phyloP scores from a whole-genome alignment of 2,329 filamentous ascomycete genomes.

The Diaporthe humulicola region DNA sequence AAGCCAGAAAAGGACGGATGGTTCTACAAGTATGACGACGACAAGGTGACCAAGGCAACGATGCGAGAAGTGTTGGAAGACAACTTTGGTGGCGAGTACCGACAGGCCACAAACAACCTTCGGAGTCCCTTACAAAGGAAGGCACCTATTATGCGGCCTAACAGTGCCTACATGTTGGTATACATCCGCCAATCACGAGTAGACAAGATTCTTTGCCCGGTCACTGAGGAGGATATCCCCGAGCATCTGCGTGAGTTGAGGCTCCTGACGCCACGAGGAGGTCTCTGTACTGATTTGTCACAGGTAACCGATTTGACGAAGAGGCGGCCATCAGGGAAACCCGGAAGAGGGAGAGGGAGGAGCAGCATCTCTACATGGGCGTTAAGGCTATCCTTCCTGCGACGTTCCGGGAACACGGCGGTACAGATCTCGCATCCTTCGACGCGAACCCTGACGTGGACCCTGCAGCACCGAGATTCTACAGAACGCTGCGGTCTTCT shows the following conservation, averaged over 20 bases:
- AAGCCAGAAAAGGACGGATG: slow-evolving; percentile 93
- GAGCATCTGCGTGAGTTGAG: slow-evolving; percentile 77
- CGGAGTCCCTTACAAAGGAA: slow-evolving; percentile 67
- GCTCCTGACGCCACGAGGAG: neutral
- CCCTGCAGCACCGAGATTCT: slow-evolving; percentile 77
- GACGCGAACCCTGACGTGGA: slow-evolving; percentile 70
- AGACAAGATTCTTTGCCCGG: slow-evolving; percentile 84
- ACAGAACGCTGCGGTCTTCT: slow-evolving; percentile 81
- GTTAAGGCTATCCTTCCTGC: slow-evolving; percentile 85
- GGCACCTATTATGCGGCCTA: slow-evolving; percentile 72
- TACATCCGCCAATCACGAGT: slow-evolving; percentile 91
- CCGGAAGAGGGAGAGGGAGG: slow-evolving; percentile 88
- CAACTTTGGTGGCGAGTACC: slow-evolving; percentile 93
- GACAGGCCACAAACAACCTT: slow-evolving; percentile 59
- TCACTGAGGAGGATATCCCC: slow-evolving; percentile 84
- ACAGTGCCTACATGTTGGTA: slow-evolving; percentile 98
- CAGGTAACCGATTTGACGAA: slow-evolving; percentile 82
- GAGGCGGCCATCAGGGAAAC: slow-evolving; percentile 83
- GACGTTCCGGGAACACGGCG: slow-evolving; percentile 84
- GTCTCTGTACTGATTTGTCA: slow-evolving; percentile 37
- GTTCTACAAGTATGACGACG: slow-evolving; percentile 98
- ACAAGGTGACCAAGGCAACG: slow-evolving; percentile 95
- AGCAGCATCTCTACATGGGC: slow-evolving; percentile 92
- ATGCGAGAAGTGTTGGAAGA: slow-evolving; percentile 93
- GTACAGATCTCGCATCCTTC: slow-evolving; percentile 84